These are phyloP conservation scores for Akanthomyces lecanii DNA, from an alignment of 2,329 filamentous ascomycete species.

Conservation along the genomic window DNA sequence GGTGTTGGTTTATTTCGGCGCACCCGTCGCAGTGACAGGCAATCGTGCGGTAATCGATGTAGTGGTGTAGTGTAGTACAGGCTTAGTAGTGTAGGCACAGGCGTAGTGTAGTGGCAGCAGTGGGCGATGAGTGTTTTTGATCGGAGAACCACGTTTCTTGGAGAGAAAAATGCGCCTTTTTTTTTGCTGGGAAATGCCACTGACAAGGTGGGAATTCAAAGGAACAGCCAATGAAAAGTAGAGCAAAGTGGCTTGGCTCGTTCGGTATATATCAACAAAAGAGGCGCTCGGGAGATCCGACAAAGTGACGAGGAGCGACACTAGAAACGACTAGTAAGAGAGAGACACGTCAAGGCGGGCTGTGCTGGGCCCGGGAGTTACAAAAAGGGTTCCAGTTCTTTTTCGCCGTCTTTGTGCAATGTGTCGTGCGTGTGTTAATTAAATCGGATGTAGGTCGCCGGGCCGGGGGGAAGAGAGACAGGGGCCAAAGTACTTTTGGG, in stretches of 20 bases:
- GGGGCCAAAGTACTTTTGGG: background rate
- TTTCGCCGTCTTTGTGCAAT: background rate
- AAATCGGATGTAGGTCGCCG: background rate
- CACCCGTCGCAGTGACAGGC: background rate
- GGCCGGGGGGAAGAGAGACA: background rate
- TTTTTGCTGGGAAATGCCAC: background rate
- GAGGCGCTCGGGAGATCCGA: background rate
- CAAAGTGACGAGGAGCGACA: background rate
- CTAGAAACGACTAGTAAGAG: background rate
- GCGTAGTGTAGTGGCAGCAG: background rate
- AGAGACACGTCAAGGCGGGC: background rate
- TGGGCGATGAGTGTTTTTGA: background rate
- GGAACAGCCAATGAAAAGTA: background rate
- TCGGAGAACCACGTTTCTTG: background rate
- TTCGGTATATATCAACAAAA: background rate
- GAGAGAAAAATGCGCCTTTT: background rate
- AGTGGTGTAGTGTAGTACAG: background rate
- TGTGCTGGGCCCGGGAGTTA: background rate
- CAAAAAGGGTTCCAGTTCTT: background rate
- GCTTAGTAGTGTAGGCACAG: background rate
- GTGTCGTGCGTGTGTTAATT: background rate
- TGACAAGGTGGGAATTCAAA: background rate
- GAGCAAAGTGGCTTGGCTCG: background rate
- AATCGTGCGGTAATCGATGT: constrained; percentile 1
- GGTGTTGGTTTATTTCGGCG: background rate